Conservation (phyloP, 1,139 yeast genomes). For the Yamadazyma mexicana region DNA sequence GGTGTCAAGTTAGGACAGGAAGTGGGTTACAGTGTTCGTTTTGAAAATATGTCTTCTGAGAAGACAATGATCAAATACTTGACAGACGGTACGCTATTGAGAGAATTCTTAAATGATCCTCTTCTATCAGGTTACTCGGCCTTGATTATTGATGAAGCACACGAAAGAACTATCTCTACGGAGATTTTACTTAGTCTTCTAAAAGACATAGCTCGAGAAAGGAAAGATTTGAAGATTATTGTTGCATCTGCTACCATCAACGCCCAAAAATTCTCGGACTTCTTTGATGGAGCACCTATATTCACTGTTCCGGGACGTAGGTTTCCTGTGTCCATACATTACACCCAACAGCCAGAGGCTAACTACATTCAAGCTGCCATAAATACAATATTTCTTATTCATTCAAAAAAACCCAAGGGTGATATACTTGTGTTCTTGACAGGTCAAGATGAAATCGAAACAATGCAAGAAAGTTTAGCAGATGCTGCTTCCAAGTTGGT, state of each 20-base stretch:
- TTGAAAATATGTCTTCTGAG: slow-evolving; percentile 70
- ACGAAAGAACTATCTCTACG: slow-evolving; percentile 90
- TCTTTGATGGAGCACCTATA: slow-evolving; percentile 81
- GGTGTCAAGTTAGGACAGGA: slow-evolving; percentile 68
- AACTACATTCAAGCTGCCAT: slow-evolving; percentile 87
- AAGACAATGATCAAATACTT: slow-evolving; percentile 76
- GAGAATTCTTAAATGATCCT: slow-evolving; percentile 84
- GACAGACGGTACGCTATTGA: slow-evolving; percentile 91
- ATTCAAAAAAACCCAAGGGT: slow-evolving; percentile 70
- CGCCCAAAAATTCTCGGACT: slow-evolving; percentile 78
- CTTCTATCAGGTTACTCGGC: slow-evolving; percentile 68
- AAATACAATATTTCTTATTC: slow-evolving; percentile 77
- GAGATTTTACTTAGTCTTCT: slow-evolving; percentile 84
- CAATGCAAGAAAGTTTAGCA: slow-evolving; percentile 66
- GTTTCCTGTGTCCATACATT: slow-evolving; percentile 84
- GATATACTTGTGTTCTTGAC: slow-evolving; percentile 90
- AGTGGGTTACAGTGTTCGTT: slow-evolving; percentile 87
- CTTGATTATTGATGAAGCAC: slow-evolving; percentile 95
- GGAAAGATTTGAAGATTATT: slow-evolving; percentile 71
- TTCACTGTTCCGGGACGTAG: slow-evolving; percentile 88
- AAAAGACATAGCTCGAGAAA: slow-evolving; percentile 62
- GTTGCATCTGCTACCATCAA: slow-evolving; percentile 95
- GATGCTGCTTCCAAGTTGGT: slow-evolving; percentile 71
- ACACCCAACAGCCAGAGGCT: slow-evolving; percentile 86
- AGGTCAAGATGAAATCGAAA: slow-evolving; percentile 94